These are phyloP conservation scores for Medicago ruthenica DNA, from an alignment of 306 rosid species.

Conservation along the genomic window DNA sequence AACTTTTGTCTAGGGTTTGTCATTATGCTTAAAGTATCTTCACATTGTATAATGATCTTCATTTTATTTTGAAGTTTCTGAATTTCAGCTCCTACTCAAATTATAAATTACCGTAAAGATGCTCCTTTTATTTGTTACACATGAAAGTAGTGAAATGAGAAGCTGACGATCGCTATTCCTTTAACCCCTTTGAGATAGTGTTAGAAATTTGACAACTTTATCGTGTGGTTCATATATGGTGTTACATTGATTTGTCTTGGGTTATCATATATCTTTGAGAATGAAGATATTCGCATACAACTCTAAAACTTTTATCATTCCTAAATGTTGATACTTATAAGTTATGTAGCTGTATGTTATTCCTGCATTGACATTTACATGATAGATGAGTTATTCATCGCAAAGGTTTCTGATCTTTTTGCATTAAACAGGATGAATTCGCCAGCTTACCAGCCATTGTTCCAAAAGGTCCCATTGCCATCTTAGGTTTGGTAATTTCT, in stretches of 20 bases:
- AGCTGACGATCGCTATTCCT: no score
- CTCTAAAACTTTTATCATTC: slow-evolving; percentile 4
- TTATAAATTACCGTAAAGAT: no score
- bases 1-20: slow-evolving; percentile 14
- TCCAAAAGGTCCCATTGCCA: slow-evolving; percentile 89
- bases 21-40: slow-evolving; percentile 10
- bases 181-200: background rate
- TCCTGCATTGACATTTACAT: slow-evolving; percentile 13
- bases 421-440: slow-evolving; percentile 77
- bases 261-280: slow-evolving; percentile 28
- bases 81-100: background rate
- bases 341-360: background rate
- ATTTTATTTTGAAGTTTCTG: background rate
- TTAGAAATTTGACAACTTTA: background rate
- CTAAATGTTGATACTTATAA: slow-evolving; percentile 3
- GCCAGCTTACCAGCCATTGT: slow-evolving; percentile 92
- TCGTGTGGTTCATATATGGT: background rate
- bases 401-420: slow-evolving; percentile 43
- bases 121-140: no score
- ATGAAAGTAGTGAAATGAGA: no score
- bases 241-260: background rate
- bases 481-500: slow-evolving; percentile 85
- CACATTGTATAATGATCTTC: background rate
- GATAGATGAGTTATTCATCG: slow-evolving; percentile 17
- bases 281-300: slow-evolving; percentile 20